Base-by-base conservation (phyloP, 345 rosid genomes). In the Boechera retrofracta region DNA sequence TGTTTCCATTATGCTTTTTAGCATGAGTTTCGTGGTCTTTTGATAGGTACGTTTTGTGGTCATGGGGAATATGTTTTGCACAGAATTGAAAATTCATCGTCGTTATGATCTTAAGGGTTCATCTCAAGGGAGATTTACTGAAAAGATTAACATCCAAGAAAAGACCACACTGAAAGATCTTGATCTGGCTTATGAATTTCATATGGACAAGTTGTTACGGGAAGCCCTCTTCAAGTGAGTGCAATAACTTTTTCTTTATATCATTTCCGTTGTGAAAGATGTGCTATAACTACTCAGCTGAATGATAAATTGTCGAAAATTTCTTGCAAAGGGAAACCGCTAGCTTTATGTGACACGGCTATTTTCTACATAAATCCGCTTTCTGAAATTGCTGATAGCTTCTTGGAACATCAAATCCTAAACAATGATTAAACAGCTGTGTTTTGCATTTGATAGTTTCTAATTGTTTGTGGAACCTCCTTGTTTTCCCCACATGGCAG, bases 61-160 rank as follows among this genome's bases (percentile, higher is more conserved):
- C 76, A 95, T 95, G 99, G 99, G 99, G 41, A 95, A 92, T 80
- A 95, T 95, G 99, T 95, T 95, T 77, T 95, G 97, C 87, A 95
- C 99, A 59, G 98, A 92, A 79, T 80, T 92, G 65, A 84, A 86
- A 78, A 95, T 95, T 74, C 99, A 95, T 83, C 86, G 86, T 47
- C 88, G 96, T 42, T 95, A 89, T 75, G 98, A 95, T 84, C 88
- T 95, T 47, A 95, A 95, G 83, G 99, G 99, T 32, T 95, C 99
- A 64, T 60, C 94, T 41, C 80, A 84, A 3, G 99, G 99, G 77
- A 89, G 99, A 85, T 81, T 4, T 67, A 92, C 98, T 69, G 87
- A 84, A 69, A 84, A 82, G 80, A 83, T 66, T 28, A 95, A 91
- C 75, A 89, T 89, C 64, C 78, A 67, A 18, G 90, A 87, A 69